phyloP scores from a whole-genome alignment of 129 eudicot species.

The Saussurea involucrata region DNA sequence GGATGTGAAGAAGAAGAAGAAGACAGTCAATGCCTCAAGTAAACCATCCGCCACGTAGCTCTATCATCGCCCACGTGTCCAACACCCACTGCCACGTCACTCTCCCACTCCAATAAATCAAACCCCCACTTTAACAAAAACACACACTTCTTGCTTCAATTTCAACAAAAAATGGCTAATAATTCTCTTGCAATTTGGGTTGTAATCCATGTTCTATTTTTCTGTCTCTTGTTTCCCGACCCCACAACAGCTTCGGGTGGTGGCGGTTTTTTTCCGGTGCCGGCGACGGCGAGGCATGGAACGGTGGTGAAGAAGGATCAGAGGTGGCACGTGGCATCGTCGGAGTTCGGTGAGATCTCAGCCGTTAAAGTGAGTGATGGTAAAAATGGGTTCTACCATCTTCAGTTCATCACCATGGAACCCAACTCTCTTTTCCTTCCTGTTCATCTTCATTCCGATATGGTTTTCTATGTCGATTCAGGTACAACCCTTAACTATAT shows the following conservation, averaged over 20 bases:
- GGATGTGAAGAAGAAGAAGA: background rate
- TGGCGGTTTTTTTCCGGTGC: background rate
- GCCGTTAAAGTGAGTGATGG: conserved; percentile 49
- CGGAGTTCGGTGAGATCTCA: conserved; percentile 62
- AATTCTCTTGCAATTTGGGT: background rate
- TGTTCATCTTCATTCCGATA: conserved; percentile 67
- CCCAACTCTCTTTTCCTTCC: conserved; percentile 81
- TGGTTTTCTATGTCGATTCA: conserved; percentile 80
- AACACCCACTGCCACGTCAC: conserved; percentile 26
- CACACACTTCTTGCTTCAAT: background rate
- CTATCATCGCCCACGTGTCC: conserved; percentile 24
- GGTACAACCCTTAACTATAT: conserved; percentile 39
- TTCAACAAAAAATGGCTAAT: conserved; percentile 1
- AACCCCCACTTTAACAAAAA: background rate
- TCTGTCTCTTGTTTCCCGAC: background rate
- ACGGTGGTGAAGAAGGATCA: conserved; percentile 42
- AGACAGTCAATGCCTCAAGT: conserved; percentile 25
- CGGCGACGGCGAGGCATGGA: conserved; percentile 24
- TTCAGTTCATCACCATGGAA: conserved; percentile 75
- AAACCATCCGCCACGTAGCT: conserved; percentile 22
- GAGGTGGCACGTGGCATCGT: conserved; percentile 32
- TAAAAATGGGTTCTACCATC: conserved; percentile 48
- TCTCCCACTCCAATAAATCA: background rate
- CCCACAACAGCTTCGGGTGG: conserved; percentile 5
- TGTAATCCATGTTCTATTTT: background rate